Evolutionary conservation across 768 basidiomycete species (phyloP), one percentile per base, ranked within the genome.

Genomic region (Termitomyces sp.): DNA sequence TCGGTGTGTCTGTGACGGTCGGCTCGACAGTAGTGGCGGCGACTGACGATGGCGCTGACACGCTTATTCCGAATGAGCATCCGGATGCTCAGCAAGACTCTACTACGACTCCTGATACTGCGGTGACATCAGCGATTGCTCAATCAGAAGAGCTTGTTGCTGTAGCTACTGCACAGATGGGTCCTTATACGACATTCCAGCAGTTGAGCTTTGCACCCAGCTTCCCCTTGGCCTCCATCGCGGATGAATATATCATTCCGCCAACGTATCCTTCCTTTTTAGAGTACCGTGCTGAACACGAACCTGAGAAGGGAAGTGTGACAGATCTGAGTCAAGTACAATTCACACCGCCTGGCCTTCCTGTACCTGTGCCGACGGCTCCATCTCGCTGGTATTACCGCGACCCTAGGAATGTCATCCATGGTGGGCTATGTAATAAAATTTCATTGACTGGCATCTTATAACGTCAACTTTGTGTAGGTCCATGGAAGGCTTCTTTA

Each of bases 121-220:
- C 69, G 19, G 68, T 69, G 29, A 54, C 76, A 6, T 63, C 73
- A 1, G 68, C 76, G 17, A 66, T 76, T 19, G 70, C 79, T 3
- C 79, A 81, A 16, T 71, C 82, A 1, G 90, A 92, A 57, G 90
- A 92, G 66, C 70, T 90, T 19, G 69, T 86, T 3, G 77, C 86
- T 12, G 73, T 90, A 8, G 83, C 87, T 37, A 84, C 85, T 3
- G 79, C 87, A 8, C 85, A 87, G 55, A 84, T 86, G 71, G 89
- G 90, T 19, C 84, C 92, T 31, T 96, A 95, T 68, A 92, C 90
- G 19, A 95, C 92, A 7, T 95, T 96, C 74, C 94, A 95, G 66
- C 93, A 96, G 72, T 75, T 96, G 16, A 80, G 78, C 8, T 95
- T 92, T 65, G 83, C 94, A 3, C 93, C 93, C 10, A 86, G 81